Conservation (phyloP, 176 grass and related monocot genomes). For the Phragmites australis region DNA sequence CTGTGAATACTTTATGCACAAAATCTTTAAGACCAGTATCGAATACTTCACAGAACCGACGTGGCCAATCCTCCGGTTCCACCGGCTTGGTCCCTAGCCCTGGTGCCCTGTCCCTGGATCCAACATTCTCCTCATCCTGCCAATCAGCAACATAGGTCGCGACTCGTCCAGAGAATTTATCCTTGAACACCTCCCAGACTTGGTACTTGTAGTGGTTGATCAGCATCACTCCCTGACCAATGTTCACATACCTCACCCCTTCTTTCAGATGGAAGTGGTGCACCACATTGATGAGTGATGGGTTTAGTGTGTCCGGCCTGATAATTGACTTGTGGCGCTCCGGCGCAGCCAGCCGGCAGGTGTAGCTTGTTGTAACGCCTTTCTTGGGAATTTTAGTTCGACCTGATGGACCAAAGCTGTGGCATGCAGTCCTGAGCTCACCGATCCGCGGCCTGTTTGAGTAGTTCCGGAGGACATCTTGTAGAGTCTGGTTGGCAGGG, state of each 20-base stretch:
- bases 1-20: constrained; percentile 51
- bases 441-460: constrained; percentile 54
- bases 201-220: constrained; percentile 99
- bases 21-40: constrained; percentile 83
- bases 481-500: constrained; percentile 57
- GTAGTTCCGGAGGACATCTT: constrained; percentile 68
- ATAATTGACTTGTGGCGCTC: constrained; percentile 96
- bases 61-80: constrained; percentile 80
- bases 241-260: constrained; percentile 73
- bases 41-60: constrained; percentile 86
- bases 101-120: constrained; percentile 89
- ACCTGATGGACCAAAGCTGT: constrained; percentile 95
- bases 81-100: constrained; percentile 89
- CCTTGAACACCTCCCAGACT: constrained; percentile 98
- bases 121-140: constrained; percentile 89
- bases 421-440: constrained; percentile 80
- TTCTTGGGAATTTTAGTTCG: constrained; percentile 62
- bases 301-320: constrained; percentile 68
- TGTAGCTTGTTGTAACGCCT: constrained; percentile 69
- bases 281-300: constrained; percentile 88
- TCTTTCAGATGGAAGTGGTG: constrained; percentile 97
- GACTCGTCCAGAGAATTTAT: constrained; percentile 82
- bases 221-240: constrained; percentile 74
- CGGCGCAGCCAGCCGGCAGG: constrained; percentile 65
- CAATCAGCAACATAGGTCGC: constrained; percentile 96